Evolutionary conservation across 495 filamentous ascomycete genomes (phyloP).

Genomic region (Clavariopsis aquatica): DNA sequence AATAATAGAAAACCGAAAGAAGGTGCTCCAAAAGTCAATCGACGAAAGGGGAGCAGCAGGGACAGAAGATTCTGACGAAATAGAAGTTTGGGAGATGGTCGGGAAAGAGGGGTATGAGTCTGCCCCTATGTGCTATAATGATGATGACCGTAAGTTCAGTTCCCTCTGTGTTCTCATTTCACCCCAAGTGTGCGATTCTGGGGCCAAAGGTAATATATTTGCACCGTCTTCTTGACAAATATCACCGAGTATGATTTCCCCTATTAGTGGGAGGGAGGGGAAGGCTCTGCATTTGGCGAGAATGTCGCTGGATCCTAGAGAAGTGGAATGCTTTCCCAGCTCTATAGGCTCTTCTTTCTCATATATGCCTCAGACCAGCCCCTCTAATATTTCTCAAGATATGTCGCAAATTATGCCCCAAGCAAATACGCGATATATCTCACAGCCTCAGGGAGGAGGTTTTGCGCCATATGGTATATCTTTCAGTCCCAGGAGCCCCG

Average conservation of each 20-base stretch:
- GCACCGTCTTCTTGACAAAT: not conserved
- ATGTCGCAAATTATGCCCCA: not conserved
- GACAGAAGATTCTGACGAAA: not conserved
- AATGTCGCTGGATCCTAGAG: not conserved
- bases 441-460: not conserved
- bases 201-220: not conserved
- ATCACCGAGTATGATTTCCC: not conserved
- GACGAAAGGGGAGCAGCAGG: not conserved
- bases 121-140: not conserved
- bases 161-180: not conserved
- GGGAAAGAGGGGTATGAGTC: not conserved
- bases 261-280: not conserved
- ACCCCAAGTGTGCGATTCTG: not conserved
- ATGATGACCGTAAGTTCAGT: not conserved
- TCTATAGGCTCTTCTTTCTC: not conserved
- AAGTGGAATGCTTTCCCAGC: too few relatives aligned
- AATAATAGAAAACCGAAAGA: slow-evolving; percentile 21
- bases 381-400: not conserved
- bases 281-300: not conserved
- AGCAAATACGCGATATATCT: not conserved
- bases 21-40: slow-evolving; percentile 16
- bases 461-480: not conserved
- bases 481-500: not conserved
- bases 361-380: not conserved
- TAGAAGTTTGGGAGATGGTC: slow-evolving; percentile 22